These are phyloP conservation scores for Scorias spongiosa DNA, from an alignment of 2,329 filamentous ascomycete species.

Conservation along the genomic window DNA sequence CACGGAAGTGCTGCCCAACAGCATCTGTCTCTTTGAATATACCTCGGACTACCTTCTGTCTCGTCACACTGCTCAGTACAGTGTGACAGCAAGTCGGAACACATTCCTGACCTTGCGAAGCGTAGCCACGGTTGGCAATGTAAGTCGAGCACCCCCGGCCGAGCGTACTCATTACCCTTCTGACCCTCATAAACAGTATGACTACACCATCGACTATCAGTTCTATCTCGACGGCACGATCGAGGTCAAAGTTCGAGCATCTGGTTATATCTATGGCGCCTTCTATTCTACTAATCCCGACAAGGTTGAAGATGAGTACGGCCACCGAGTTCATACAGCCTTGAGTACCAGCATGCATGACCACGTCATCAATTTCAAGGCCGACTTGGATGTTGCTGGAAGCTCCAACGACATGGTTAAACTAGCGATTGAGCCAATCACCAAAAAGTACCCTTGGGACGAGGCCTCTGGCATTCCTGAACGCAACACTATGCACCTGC, in stretches of 20 bases:
- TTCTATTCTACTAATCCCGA: slow-evolving; percentile 27
- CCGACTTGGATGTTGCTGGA: slow-evolving; percentile 25
- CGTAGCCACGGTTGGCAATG: slow-evolving; percentile 35
- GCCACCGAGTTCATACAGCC: slow-evolving; percentile 24
- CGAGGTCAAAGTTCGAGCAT: slow-evolving; percentile 36
- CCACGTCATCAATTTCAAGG: slow-evolving; percentile 28
- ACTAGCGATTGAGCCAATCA: slow-evolving; percentile 16
- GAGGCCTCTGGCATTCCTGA: slow-evolving; percentile 10
- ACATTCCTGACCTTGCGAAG: slow-evolving; percentile 29
- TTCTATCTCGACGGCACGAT: slow-evolving; percentile 40
- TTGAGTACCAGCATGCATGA: slow-evolving; percentile 23
- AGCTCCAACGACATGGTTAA: slow-evolving; percentile 21
- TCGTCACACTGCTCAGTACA: slow-evolving; percentile 30
- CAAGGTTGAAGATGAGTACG: slow-evolving; percentile 23
- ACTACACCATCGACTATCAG: slow-evolving; percentile 32
- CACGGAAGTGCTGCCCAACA: slow-evolving; percentile 28
- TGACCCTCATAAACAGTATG: not conserved
- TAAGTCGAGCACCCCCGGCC: not conserved
- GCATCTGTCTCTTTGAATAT: slow-evolving; percentile 42
- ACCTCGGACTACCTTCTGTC: slow-evolving; percentile 35
- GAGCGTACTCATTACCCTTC: too few species aligned
- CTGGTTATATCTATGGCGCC: slow-evolving; percentile 39
- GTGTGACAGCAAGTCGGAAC: slow-evolving; percentile 33
- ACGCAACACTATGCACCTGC: slow-evolving; percentile 19
- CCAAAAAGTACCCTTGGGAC: slow-evolving; percentile 17